These are phyloP conservation scores for Ascochyta rabiei DNA, from an alignment of 2,329 filamentous ascomycete genomes.

Conservation along the genomic window DNA sequence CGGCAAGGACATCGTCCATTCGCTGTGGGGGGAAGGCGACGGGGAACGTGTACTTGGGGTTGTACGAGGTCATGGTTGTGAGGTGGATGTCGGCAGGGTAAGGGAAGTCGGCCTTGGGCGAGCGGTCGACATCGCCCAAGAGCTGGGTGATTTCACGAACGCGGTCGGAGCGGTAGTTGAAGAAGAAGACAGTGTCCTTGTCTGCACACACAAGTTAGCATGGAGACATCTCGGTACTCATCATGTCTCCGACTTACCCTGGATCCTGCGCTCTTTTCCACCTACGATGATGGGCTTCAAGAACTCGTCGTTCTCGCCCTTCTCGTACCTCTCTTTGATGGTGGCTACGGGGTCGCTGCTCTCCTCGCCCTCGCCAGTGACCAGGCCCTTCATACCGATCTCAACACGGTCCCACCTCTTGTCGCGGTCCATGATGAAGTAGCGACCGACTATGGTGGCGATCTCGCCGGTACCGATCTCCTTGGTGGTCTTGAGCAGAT, in stretches of 20 bases:
- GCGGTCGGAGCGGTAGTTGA: slow-evolving; percentile 99
- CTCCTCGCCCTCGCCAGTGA: slow-evolving; percentile 85
- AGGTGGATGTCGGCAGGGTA: slow-evolving; percentile 88
- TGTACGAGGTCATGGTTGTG: slow-evolving; percentile 99
- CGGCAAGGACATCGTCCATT: slow-evolving; percentile 98
- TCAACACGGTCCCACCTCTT: slow-evolving; percentile 98
- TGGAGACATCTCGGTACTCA: slow-evolving; percentile 38
- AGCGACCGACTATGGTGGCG: slow-evolving; percentile 90
- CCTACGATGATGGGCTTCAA: slow-evolving; percentile 95
- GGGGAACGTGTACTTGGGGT: slow-evolving; percentile 89
- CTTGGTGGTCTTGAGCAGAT: slow-evolving; percentile 78
- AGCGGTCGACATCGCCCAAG: slow-evolving; percentile 89
- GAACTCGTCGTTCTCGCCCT: slow-evolving; percentile 94
- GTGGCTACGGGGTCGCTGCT: slow-evolving; percentile 84
- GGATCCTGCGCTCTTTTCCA: slow-evolving; percentile 82
- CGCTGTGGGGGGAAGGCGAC: slow-evolving; percentile 92
- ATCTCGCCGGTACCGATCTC: slow-evolving; percentile 87
- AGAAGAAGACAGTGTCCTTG: slow-evolving; percentile 96
- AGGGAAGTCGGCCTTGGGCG: slow-evolving; percentile 85
- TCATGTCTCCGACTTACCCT: slow-evolving; percentile 61
- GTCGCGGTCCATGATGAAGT: slow-evolving; percentile 99
- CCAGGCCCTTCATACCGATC: slow-evolving; percentile 83
- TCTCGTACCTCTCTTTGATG: slow-evolving; percentile 85
- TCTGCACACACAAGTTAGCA: slow-evolving; percentile 60
- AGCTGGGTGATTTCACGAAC: slow-evolving; percentile 96